Evolutionary conservation across 176 grass and related monocot genomes (phyloP).

Genomic region (Urochloa ruziziensis): DNA sequence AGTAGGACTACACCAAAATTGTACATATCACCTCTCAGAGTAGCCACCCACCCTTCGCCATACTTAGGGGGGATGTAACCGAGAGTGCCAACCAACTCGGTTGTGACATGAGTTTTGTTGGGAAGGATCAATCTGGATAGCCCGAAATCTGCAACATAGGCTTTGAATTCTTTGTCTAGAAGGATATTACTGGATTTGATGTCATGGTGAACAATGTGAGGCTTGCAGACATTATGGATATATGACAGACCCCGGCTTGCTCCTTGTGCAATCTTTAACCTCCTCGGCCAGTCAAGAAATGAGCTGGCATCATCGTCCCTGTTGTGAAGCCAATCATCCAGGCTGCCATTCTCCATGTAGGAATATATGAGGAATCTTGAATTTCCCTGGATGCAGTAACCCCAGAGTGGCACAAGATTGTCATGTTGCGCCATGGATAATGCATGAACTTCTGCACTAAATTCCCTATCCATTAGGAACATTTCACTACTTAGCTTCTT

Average conservation of each 20-base stretch:
- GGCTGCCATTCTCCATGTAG: slow-evolving; percentile 85
- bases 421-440: slow-evolving; percentile 57
- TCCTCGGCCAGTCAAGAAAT: slow-evolving; percentile 54
- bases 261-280: slow-evolving; percentile 62
- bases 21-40: slow-evolving; percentile 72
- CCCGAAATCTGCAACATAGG: slow-evolving; percentile 73
- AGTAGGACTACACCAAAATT: slow-evolving; percentile 82
- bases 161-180: slow-evolving; percentile 60
- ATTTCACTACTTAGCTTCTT: slow-evolving; percentile 57
- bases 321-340: slow-evolving; percentile 90
- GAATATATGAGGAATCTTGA: slow-evolving; percentile 71
- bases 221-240: slow-evolving; percentile 65
- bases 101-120: slow-evolving; percentile 70
- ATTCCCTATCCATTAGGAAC: slow-evolving; percentile 59
- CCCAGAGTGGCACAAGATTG: slow-evolving; percentile 68
- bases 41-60: slow-evolving; percentile 64
- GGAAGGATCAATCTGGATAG: slow-evolving; percentile 63
- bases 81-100: slow-evolving; percentile 67
- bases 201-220: slow-evolving; percentile 74
- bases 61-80: slow-evolving; percentile 88
- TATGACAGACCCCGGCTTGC: slow-evolving; percentile 50
- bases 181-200: slow-evolving; percentile 90
- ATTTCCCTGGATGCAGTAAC: slow-evolving; percentile 59
- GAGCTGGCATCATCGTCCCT: slow-evolving; percentile 10
- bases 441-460: slow-evolving; percentile 57